Evolutionary conservation across 495 filamentous ascomycete genomes (phyloP).

Genomic region (Xylaria flabelliformis): DNA sequence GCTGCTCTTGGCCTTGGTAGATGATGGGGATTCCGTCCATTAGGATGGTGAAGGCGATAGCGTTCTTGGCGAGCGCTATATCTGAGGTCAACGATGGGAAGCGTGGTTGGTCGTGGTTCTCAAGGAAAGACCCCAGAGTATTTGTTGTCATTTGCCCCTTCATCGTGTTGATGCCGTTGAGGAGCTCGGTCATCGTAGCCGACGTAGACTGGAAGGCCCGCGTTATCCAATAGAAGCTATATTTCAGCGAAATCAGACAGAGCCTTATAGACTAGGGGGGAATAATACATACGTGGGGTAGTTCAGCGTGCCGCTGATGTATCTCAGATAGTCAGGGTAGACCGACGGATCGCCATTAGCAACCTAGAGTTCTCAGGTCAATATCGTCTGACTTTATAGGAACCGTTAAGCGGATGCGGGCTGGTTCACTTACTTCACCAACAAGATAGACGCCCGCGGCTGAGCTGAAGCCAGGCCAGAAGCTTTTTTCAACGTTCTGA

Average conservation of each 20-base stretch:
- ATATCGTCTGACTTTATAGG: neutral
- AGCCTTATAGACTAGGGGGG: neutral
- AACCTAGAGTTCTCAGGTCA: slow-evolving; percentile 2
- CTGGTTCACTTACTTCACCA: slow-evolving; percentile 60
- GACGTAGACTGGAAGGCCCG: slow-evolving; percentile 64
- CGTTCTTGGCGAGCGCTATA: slow-evolving; percentile 66
- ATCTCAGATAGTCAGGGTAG: slow-evolving; percentile 69
- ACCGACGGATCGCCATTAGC: slow-evolving; percentile 64
- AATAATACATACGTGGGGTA: slow-evolving; percentile 61
- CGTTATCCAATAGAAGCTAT: slow-evolving; percentile 63
- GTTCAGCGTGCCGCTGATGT: slow-evolving; percentile 68
- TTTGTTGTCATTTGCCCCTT: slow-evolving; percentile 44
- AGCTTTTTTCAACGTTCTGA: slow-evolving; percentile 70
- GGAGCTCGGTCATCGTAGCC: slow-evolving; percentile 62
- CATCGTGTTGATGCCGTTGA: slow-evolving; percentile 62
- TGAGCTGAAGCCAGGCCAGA: slow-evolving; percentile 66
- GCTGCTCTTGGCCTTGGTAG: slow-evolving; percentile 72
- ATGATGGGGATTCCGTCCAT: slow-evolving; percentile 59
- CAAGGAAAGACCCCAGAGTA: slow-evolving; percentile 66
- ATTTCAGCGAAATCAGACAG: neutral
- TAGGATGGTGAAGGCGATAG: slow-evolving; percentile 72
- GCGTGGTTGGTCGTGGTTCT: slow-evolving; percentile 77
- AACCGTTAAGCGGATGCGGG: neutral
- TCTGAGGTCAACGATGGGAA: slow-evolving; percentile 64
- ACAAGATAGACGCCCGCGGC: slow-evolving; percentile 71